These are phyloP conservation scores for Stentor roeselii DNA, from an alignment of 73 alveolate species.

Conservation along the genomic window DNA sequence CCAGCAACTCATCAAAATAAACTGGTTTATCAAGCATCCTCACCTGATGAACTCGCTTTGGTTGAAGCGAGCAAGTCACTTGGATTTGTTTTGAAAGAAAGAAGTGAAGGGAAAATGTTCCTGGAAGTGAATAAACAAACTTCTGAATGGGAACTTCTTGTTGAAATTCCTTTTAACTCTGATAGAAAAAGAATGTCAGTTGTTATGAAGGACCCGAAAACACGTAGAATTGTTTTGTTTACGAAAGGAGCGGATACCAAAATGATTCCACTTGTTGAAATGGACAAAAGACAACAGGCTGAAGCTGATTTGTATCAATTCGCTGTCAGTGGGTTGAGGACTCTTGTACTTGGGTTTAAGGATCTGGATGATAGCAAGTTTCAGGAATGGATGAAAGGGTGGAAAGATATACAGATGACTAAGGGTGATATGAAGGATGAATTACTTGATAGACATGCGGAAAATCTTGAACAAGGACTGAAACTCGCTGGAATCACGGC, in stretches of 20 bases:
- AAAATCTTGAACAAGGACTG: slow-evolving; percentile 48
- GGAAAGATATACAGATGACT: slow-evolving; percentile 27
- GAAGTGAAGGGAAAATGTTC: not conserved
- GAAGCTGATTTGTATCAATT: slow-evolving; percentile 55
- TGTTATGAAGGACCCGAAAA: slow-evolving; percentile 67
- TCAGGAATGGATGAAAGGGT: not conserved
- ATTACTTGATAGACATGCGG: slow-evolving; percentile 37
- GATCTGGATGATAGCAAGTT: slow-evolving; percentile 38
- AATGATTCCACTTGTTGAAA: slow-evolving; percentile 32
- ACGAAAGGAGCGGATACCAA: slow-evolving; percentile 81
- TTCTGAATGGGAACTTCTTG: slow-evolving; percentile 62
- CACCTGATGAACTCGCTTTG: slow-evolving; percentile 94
- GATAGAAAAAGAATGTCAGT: slow-evolving; percentile 96
- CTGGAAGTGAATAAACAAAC: not conserved
- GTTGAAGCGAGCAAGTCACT: slow-evolving; percentile 79
- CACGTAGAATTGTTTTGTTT: slow-evolving; percentile 40
- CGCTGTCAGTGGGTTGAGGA: slow-evolving; percentile 90
- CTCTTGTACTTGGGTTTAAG: slow-evolving; percentile 83
- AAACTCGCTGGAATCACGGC: slow-evolving; percentile 61
- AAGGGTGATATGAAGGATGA: slow-evolving; percentile 38
- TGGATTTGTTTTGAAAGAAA: not conserved
- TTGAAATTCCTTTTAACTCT: slow-evolving; percentile 81
- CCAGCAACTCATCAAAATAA: slow-evolving; percentile 47
- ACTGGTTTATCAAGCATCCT: slow-evolving; percentile 78
- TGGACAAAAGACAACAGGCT: not conserved